These are phyloP conservation scores for Hyphodiscus sp. DNA, from an alignment of 2,329 filamentous ascomycete genomes.

Conservation along the genomic window DNA sequence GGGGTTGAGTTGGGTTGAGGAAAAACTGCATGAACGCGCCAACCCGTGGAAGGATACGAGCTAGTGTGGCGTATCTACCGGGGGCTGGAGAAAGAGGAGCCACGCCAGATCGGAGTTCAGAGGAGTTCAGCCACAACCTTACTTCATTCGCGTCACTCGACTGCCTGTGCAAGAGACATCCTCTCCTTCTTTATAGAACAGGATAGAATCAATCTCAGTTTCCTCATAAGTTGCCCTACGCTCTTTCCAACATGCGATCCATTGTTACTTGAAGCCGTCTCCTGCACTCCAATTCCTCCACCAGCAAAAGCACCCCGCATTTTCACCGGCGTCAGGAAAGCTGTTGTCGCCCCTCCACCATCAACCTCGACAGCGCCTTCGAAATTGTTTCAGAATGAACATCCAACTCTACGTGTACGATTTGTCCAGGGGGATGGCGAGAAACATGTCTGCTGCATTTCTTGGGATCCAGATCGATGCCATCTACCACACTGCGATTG, in stretches of 20 bases:
- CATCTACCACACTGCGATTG: conserved; percentile 89
- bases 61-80: conserved; percentile 3
- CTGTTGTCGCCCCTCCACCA: neutral
- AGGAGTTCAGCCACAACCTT: neutral
- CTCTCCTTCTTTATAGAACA: conserved; percentile 10
- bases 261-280: neutral
- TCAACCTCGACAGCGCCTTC: neutral
- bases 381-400: conserved; percentile 47
- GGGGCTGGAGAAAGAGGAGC: too few relatives aligned
- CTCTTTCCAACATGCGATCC: neutral
- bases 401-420: conserved; percentile 75
- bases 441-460: conserved; percentile 43
- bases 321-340: neutral
- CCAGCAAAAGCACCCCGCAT: neutral
- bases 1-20: neutral
- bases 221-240: neutral
- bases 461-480: conserved; percentile 75
- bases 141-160: conserved; percentile 6
- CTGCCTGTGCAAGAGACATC: neutral
- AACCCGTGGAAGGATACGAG: neutral
- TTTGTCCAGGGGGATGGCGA: conserved; percentile 54
- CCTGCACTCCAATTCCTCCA: neutral
- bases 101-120: too few relatives aligned
- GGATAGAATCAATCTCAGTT: conserved; percentile 10
- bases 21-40: neutral